phyloP scores from a whole-genome alignment of 106 monocot species.

The Allium fistulosum region DNA sequence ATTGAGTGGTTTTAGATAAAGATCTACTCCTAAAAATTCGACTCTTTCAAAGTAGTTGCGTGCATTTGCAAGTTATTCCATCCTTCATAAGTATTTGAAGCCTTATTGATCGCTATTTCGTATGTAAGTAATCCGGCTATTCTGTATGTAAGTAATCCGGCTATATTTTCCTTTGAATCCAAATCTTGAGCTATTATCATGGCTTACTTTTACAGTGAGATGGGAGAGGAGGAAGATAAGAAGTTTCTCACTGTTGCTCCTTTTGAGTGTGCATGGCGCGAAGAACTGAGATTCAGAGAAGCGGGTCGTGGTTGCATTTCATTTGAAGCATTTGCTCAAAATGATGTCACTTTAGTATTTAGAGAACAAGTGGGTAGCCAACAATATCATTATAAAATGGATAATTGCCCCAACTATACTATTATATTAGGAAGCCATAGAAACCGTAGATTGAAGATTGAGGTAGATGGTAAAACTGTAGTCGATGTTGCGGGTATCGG shows the following conservation, averaged over 20 bases:
- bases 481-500: constrained; percentile 82
- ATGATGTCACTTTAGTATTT: constrained; percentile 93
- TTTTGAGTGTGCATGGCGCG: constrained; percentile 87
- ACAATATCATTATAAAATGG: constrained; percentile 88
- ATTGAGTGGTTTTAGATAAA: too few species aligned
- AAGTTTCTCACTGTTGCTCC: constrained; percentile 80
- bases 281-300: constrained; percentile 77
- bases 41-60: too few species aligned
- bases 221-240: constrained; percentile 33
- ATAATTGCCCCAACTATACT: constrained; percentile 80
- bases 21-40: too few species aligned
- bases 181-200: too few species aligned
- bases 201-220: neutral
- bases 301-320: constrained; percentile 91
- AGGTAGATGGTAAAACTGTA: constrained; percentile 73
- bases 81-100: too few species aligned
- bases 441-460: constrained; percentile 87
- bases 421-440: constrained; percentile 86
- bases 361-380: constrained; percentile 87
- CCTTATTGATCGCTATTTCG: too few species aligned
- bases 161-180: too few species aligned
- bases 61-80: too few species aligned
- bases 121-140: too few species aligned
- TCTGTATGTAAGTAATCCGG: too few species aligned
- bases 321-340: constrained; percentile 92